These are phyloP conservation scores for Ceratocystis lukuohia DNA, from an alignment of 2,329 filamentous ascomycete species.

Conservation along the genomic window DNA sequence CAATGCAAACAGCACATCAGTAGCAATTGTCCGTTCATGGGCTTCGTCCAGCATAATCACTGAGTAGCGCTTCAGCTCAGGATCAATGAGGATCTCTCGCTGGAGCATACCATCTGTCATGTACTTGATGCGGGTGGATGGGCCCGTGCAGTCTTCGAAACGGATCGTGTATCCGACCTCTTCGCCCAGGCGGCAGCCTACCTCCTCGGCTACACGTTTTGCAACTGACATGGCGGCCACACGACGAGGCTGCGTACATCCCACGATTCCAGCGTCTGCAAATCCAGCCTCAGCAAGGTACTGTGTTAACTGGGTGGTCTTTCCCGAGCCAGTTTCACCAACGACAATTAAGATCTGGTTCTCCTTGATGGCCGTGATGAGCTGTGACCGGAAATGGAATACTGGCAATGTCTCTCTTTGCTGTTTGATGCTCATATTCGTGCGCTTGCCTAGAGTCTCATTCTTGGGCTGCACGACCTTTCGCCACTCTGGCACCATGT, in stretches of 20 bases:
- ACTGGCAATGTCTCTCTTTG: conserved; percentile 84
- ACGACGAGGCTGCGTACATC: conserved; percentile 91
- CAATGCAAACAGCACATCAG: conserved; percentile 85
- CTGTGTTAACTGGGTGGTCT: conserved; percentile 92
- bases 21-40: conserved; percentile 92
- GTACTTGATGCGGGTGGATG: conserved; percentile 90
- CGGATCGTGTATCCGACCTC: conserved; percentile 96
- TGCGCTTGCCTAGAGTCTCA: conserved; percentile 70
- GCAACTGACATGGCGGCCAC: conserved; percentile 97
- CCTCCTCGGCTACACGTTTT: conserved; percentile 90
- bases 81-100: conserved; percentile 85
- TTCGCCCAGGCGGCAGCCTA: conserved; percentile 77
- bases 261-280: conserved; percentile 74
- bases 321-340: conserved; percentile 91
- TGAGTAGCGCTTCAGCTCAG: conserved; percentile 77
- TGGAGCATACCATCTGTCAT: conserved; percentile 99
- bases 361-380: conserved; percentile 72
- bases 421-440: conserved; percentile 84
- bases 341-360: conserved; percentile 94
- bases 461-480: conserved; percentile 66
- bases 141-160: conserved; percentile 86
- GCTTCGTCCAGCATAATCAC: conserved; percentile 98
- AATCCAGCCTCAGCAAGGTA: conserved; percentile 90
- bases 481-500: conserved; percentile 85
- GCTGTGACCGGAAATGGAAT: conserved; percentile 71